These are phyloP conservation scores for Phylloboletellus chloephorus DNA, from an alignment of 1,284 basidiomycete species.

Conservation along the genomic window DNA sequence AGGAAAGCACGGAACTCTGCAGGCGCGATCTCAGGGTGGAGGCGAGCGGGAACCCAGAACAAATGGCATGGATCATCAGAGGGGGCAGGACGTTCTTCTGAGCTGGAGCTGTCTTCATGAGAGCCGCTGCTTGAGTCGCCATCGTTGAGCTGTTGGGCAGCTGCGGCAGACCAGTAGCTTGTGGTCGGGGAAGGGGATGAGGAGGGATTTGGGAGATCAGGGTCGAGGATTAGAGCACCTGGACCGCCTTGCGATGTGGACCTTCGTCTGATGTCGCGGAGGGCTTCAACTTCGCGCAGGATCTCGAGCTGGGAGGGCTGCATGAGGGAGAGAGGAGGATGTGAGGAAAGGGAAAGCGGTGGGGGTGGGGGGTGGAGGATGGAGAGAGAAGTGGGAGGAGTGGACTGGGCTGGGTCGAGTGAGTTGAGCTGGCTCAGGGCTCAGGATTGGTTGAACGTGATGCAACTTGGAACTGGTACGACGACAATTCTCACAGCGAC, in stretches of 20 bases:
- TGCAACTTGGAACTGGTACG: too few species aligned
- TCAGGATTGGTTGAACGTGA: too few species aligned
- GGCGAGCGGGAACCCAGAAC: slow-evolving; percentile 95
- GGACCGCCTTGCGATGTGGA: slow-evolving; percentile 69
- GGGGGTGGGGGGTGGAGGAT: slow-evolving; percentile 2
- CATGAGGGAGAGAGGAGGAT: slow-evolving; percentile 32
- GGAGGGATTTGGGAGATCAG: slow-evolving; percentile 72
- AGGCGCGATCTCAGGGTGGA: slow-evolving; percentile 97
- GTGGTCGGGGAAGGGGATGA: slow-evolving; percentile 50
- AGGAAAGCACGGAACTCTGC: slow-evolving; percentile 93
- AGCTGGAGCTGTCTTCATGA: slow-evolving; percentile 40
- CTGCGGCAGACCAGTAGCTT: slow-evolving; percentile 44
- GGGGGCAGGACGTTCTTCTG: slow-evolving; percentile 28
- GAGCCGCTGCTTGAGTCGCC: slow-evolving; percentile 44
- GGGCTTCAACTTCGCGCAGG: slow-evolving; percentile 79
- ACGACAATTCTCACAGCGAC: slow-evolving; percentile 18
- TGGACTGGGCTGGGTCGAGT: slow-evolving; percentile 3
- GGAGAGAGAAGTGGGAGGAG: not conserved
- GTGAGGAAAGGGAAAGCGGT: slow-evolving; percentile 10
- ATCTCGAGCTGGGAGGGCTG: slow-evolving; percentile 82
- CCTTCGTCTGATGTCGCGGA: slow-evolving; percentile 76
- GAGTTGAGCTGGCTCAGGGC: slow-evolving; percentile 1
- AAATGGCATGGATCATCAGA: slow-evolving; percentile 77
- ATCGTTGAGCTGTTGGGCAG: slow-evolving; percentile 32
- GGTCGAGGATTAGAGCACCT: slow-evolving; percentile 77